A percentile compares a stretch with the other conserved stretches of the same genome.
Evolutionary conservation across 2,329 filamentous ascomycete species (phyloP).

Genomic region (Pseudogymnoascus sp.): DNA sequence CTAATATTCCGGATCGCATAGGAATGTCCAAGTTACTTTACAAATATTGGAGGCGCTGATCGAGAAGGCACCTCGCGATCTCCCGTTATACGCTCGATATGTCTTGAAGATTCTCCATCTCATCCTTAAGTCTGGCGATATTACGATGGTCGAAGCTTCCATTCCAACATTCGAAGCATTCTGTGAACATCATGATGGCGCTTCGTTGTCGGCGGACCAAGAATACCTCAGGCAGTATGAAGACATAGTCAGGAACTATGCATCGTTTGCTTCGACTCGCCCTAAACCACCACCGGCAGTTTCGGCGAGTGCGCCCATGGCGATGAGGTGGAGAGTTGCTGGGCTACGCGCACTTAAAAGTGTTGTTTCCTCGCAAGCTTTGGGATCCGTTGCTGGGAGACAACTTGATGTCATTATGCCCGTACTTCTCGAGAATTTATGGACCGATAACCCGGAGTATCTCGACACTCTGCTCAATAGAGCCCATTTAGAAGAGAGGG

Average conservation of each 20-base stretch:
- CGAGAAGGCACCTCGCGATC: constrained; percentile 84
- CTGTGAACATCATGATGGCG: constrained; percentile 80
- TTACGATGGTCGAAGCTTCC: constrained; percentile 88
- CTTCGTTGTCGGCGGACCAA: constrained; percentile 77
- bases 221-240: constrained; percentile 77
- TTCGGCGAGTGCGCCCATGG: constrained; percentile 61
- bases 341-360: constrained; percentile 74
- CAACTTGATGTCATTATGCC: constrained; percentile 76
- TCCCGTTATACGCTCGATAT: constrained; percentile 79
- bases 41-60: constrained; percentile 87
- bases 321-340: constrained; percentile 68
- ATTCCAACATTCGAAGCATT: constrained; percentile 81
- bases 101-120: constrained; percentile 78
- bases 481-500: constrained; percentile 60
- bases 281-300: constrained; percentile 42
- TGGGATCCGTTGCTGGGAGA: constrained; percentile 66
- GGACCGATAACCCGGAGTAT: constrained; percentile 64
- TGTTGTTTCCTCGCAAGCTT: constrained; percentile 69
- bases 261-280: constrained; percentile 66
- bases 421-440: constrained; percentile 79
- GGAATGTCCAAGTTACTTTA: constrained; percentile 89
- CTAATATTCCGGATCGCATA: constrained; percentile 30
- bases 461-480: constrained; percentile 62
- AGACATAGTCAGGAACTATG: constrained; percentile 72
- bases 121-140: constrained; percentile 77